These are phyloP conservation scores for Stevia rebaudiana DNA, from an alignment of 140 eudicot genomes.

Conservation along the genomic window DNA sequence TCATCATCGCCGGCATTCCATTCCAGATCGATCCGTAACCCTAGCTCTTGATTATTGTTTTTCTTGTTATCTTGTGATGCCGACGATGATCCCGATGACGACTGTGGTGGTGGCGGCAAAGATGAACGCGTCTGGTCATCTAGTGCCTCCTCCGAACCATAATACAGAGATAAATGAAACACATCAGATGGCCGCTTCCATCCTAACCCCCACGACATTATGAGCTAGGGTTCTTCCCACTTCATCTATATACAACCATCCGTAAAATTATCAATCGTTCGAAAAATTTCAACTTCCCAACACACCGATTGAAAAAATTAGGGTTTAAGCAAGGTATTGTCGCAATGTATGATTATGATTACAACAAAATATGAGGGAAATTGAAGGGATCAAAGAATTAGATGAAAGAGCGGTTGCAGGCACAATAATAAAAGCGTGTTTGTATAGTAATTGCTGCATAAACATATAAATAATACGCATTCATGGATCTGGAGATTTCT, in stretches of 20 bases:
- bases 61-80: constrained; percentile 17
- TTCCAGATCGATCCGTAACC: constrained; percentile 72
- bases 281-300: background rate
- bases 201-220: constrained; percentile 99
- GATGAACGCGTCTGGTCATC: constrained; percentile 48
- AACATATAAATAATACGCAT: constrained; percentile 1
- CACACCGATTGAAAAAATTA: background rate
- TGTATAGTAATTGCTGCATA: background rate
- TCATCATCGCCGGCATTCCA: constrained; percentile 98
- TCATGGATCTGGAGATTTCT: constrained; percentile 25
- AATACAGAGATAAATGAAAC: constrained; percentile 64
- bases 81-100: constrained; percentile 37
- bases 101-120: constrained; percentile 43
- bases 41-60: constrained; percentile 28
- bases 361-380: constrained; percentile 3
- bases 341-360: constrained; percentile 11
- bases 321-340: constrained; percentile 39
- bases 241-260: constrained; percentile 19
- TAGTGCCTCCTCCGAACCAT: constrained; percentile 58
- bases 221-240: constrained; percentile 23
- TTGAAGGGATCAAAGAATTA: background rate
- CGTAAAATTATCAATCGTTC: background rate
- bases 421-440: constrained; percentile 6
- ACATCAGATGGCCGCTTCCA: constrained; percentile 89
- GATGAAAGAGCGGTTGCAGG: background rate